Evolutionary conservation across 495 filamentous ascomycete genomes (phyloP), one percentile per base, ranked within the genome.

Genomic region (Penicillium longicatenatum): DNA sequence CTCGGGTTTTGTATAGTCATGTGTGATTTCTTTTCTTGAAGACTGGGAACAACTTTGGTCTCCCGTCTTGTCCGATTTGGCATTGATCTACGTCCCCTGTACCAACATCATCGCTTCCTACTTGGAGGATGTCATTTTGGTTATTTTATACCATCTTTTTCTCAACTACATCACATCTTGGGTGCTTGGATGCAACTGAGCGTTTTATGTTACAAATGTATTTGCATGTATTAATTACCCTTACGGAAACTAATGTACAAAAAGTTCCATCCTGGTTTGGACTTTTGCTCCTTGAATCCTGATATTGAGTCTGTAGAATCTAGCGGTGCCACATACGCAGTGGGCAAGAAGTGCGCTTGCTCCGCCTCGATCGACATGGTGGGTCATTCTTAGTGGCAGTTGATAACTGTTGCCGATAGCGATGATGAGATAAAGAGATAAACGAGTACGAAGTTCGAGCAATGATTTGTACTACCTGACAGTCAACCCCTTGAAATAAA

Each of bases 211-310:
- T 17, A 45, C 42, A n/a, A 45, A 45, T 45, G 42, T 45, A 45
- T 45, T 43, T 39, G 37, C 42, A 45, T 45, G 42, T 45, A 45
- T 43, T 39, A 39, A 39, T 17, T 22, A 14, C 22, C 10, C 42
- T 45, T 45, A 45, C 20, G 42, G 42, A 45, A 45, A 20, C 19
- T 45, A 22, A 45, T 45, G 42, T 45, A 45, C 19, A 45, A 45
- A 45, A 45, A 45, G 16, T 22, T 22, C 10, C 2, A 22, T 8
- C 42, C 6, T 22, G 22, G 11, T 22, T 22, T 24, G 0, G 16
- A 39, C 16, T 17, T 39, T 39, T 35, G 31, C 12, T 35, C 1
- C 8, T 35, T 35, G 2, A 12, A 35, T 9, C 31, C 12, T 35
- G 31, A 26, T 6, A 26, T 26, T 4, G 7, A 26, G 7, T 26